phyloP scores from a whole-genome alignment of 257 asterid genomes.

The Knoxia roxburghii region DNA sequence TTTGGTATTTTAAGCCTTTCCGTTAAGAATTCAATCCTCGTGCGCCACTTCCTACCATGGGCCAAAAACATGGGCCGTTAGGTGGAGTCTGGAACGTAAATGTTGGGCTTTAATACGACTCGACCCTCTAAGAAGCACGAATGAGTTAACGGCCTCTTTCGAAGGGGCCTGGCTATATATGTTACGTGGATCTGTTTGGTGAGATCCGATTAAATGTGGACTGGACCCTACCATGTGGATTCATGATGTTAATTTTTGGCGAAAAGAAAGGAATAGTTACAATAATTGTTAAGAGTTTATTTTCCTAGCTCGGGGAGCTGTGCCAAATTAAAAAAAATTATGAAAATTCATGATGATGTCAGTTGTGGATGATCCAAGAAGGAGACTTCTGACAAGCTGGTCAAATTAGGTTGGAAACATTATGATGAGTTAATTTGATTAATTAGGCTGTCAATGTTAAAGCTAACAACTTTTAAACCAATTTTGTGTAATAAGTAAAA shows the following conservation, averaged over 20 bases:
- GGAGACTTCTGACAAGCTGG: neutral
- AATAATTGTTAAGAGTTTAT: no score
- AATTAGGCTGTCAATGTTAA: no score
- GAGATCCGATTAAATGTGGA: no score
- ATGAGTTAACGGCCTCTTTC: no score
- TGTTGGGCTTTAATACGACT: no score
- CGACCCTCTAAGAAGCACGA: no score
- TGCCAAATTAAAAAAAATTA: neutral
- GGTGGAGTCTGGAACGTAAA: neutral
- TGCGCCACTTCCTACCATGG: neutral
- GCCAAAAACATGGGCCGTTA: neutral
- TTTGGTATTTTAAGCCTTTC: neutral
- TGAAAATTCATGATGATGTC: neutral
- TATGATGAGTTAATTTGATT: neutral
- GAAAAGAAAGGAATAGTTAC: neutral
- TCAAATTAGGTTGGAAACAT: neutral
- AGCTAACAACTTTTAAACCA: no score
- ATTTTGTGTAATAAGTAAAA: no score
- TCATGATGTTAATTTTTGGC: neutral
- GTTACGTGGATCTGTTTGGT: no score
- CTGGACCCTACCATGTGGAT: slow-evolving; percentile 1
- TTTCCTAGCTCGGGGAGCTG: neutral
- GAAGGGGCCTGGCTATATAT: no score
- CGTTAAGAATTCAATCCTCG: neutral
- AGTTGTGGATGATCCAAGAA: neutral